Base-by-base conservation (phyloP, 257 asterid genomes). In the Paulownia fortunei region DNA sequence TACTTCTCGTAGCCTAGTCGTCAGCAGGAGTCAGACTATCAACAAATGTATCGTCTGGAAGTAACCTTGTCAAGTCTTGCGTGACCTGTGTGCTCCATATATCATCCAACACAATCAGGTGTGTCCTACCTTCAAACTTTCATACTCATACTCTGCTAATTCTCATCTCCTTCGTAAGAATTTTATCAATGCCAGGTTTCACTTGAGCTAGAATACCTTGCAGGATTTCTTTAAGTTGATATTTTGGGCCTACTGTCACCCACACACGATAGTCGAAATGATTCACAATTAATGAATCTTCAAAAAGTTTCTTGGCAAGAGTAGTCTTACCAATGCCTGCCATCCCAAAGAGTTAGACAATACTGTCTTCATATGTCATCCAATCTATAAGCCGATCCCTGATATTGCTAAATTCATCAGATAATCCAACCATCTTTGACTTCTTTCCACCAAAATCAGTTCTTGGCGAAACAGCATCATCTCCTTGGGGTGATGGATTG, bases 261-360 rank as follows among this genome's bases (percentile, higher is more conserved):
- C 51, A 65, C 27, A 21, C 34, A 10, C 54, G 18, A 19, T 3
- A 12, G 27, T 36, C 54, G 9, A 37, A 65, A 6, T 5, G 13
- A 23, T 16, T 64, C 27, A 4, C n/a, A 36, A 64, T 19, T 1
- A 24, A 18, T 23, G n/a, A 16, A 21, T 64, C 32, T 37, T 65
- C 18, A 9, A 18, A 37, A 23, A 65, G 2, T 18, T 37, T 19
- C 6, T 9, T 37, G 8, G 71, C 71, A 8, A 65, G 32, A 11
- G 49, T 8, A 19, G 71, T 66, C 72, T 66, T 66, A 42, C 72
- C 72, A 1, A 66, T 66, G 5, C 72, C 72, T 1, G 55, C 36
- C 61, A 69, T 69, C 27, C 61, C 74, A 3, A 1, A 5, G 7
- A 59, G 5, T 0, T 8, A 24, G n/a, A 58, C 6, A 58, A 58